Evolutionary conservation across 495 filamentous ascomycete species (phyloP), one percentile per base, ranked within the genome.

Genomic region (Penicillium arizonense): DNA sequence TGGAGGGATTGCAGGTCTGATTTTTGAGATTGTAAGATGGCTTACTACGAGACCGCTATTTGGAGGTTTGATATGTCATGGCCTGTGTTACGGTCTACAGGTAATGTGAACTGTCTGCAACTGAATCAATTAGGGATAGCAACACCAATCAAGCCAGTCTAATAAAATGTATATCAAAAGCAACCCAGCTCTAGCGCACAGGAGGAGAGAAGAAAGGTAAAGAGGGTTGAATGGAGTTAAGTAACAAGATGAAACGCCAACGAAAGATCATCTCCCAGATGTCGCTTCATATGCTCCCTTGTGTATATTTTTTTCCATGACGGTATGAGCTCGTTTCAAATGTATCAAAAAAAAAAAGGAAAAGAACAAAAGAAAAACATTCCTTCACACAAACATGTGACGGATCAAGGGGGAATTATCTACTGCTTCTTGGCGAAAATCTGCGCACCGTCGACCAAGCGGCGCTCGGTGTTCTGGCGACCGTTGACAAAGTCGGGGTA

Each of bases 401-500:
- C 7, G 58, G 33, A 45, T 20, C 20, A 54, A 35, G 38, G 38
- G 39, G 48, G 37, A 56, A 64, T 57, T 63, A 62, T 65, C 59
- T 69, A 74, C 66, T 70, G 62, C 50, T 73, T 77, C 72, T 77
- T 80, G 55, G 73, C 74, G 55, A 86, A 87, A 49, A 75, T 63
- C 71, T 87, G 85, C 53, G 83, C 82, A 55, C 87, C 86, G 57
- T 96, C 91, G 30, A 88, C 79, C 57, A 98, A 82, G 47, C 92
- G 81, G 57, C 94, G 82, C 83, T 98, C 94, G 8, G 76, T 84
- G 77, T 98, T 98, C 63, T 86, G 74, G 60, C 94, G 80, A 46
- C 82, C 77, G 77, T 99, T 99, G 77, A 99, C 93, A 70, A 97
- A 97, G 75, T 99, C 95, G 40, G 95, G 95, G 75, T 97, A 96